Percentiles rank a stretch among this genome's conserved stretches.
Evolutionary conservation across 352 stramenopile genomes (phyloP).

Genomic region (Phytophthora boehmeriae): DNA sequence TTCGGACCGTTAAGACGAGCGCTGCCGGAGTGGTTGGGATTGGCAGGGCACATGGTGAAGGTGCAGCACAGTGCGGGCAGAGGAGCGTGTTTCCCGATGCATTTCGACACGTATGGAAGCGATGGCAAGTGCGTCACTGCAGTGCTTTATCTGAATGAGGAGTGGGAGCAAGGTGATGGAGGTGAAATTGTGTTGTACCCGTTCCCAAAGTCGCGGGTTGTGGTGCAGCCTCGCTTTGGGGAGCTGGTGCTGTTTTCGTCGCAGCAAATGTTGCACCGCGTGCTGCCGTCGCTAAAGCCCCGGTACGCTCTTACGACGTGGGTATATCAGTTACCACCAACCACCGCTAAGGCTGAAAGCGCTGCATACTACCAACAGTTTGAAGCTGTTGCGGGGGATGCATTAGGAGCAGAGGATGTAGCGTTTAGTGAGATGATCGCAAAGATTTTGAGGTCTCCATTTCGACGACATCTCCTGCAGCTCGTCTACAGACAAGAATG

Average conservation of each 20-base stretch:
- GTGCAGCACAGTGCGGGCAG: conserved; percentile 79
- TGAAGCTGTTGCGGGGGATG: not conserved
- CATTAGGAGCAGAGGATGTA: not conserved
- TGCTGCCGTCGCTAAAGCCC: conserved; percentile 52
- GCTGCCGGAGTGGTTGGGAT: conserved; percentile 48
- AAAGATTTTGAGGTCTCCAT: conserved; percentile 63
- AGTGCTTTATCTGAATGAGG: conserved; percentile 86
- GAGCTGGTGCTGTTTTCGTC: conserved; percentile 82
- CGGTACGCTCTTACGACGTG: conserved; percentile 76
- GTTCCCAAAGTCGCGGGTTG: conserved; percentile 61
- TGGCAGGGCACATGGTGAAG: conserved; percentile 73
- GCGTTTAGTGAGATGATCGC: conserved; percentile 40
- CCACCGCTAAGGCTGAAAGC: conserved; percentile 20
- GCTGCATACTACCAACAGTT: conserved; percentile 29
- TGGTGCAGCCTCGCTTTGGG: conserved; percentile 62
- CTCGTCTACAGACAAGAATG: conserved; percentile 62
- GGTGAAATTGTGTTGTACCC: conserved; percentile 86
- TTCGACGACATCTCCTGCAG: conserved; percentile 71
- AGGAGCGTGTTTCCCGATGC: conserved; percentile 85
- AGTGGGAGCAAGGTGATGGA: conserved; percentile 71
- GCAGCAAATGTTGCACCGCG: conserved; percentile 81
- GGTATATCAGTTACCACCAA: conserved; percentile 53
- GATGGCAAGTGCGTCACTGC: conserved; percentile 85
- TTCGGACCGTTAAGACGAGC: conserved; percentile 40
- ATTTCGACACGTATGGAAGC: conserved; percentile 87